Evolutionary conservation across 495 filamentous ascomycete species (phyloP), one percentile per base, ranked within the genome.

Genomic region (Xylaria grammica): DNA sequence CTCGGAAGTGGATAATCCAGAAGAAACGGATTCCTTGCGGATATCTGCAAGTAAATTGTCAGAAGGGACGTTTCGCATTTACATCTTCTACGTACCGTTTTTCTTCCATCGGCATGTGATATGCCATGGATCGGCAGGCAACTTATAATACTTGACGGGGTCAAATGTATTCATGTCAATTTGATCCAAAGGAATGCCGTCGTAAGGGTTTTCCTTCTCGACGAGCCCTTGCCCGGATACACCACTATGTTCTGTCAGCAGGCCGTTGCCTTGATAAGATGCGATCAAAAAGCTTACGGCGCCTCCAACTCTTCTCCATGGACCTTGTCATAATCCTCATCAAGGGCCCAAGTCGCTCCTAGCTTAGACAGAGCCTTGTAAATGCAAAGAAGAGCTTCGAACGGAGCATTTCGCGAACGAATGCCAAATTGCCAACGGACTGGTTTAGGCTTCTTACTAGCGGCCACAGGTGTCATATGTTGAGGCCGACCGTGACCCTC

Each of bases 381-480:
- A 53, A 99, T 91, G 72, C 95, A 97, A 10, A 93, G 77, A 72
- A 99, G 90, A 0, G 95, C 95, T 69, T 99, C 95, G 30, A 94
- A 88, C 0, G 96, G 95, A 24, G 92, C 91, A 74, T 97, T 99
- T 32, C 96, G 85, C 24, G 91, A 94, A 1, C 95, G 87, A 63
- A 99, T 99, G 32, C 95, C 95, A 72, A 98, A 99, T 75, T 98
- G 96, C 95, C 95, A 99, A 63, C 92, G 90, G 1, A 92, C 91
- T 3, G 87, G 86, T 58, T 85, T 85, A 29, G 75, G 78, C 75
- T 88, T 91, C 74, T 90, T 94, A n/a, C n/a, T n/a, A 49, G 87
- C 77, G 26, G 86, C 82, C 26, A 81, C 79, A 8, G 87, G 84
- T 13, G 86, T 86, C 65, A 86, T 85, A 4, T 81, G 81, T 52